These are phyloP conservation scores for Kluyveromyces wickerhamii DNA, from an alignment of 805 yeast genomes.

Conservation along the genomic window DNA sequence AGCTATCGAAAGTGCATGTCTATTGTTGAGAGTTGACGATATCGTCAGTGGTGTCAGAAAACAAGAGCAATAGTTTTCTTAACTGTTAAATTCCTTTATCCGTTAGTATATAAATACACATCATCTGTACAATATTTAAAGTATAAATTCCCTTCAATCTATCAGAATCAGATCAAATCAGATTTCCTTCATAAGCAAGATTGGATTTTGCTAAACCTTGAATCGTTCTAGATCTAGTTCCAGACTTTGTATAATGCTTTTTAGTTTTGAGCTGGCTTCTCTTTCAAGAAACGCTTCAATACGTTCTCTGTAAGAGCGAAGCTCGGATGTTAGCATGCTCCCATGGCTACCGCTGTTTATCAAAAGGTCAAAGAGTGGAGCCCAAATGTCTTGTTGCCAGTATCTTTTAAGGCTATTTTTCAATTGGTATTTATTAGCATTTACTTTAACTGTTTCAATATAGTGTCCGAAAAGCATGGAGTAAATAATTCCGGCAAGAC, in stretches of 20 bases:
- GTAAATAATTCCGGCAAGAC: conserved; percentile 69
- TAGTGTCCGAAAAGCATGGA: conserved; percentile 62
- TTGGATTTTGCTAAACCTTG: not conserved
- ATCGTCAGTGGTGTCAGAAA: conserved; percentile 92
- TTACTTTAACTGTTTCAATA: conserved; percentile 37
- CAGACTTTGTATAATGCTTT: conserved; percentile 29
- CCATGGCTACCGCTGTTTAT: conserved; percentile 45
- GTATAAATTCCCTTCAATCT: too few species aligned
- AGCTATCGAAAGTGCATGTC: conserved; percentile 95
- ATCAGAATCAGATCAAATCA: too few species aligned
- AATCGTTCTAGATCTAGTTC: conserved; percentile 27
- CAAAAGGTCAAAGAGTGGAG: conserved; percentile 49
- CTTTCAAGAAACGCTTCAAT: conserved; percentile 8
- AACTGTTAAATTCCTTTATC: not conserved
- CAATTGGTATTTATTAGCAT: conserved; percentile 31
- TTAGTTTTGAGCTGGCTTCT: conserved; percentile 21
- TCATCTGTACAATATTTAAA: conserved; percentile 4
- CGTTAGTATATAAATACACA: not conserved
- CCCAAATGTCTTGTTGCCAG: conserved; percentile 73
- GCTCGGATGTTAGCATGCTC: conserved; percentile 27
- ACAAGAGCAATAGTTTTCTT: conserved; percentile 21
- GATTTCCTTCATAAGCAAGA: too few species aligned
- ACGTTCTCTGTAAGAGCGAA: conserved; percentile 30
- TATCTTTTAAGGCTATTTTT: conserved; percentile 51
- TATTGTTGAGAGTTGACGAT: conserved; percentile 92